These are phyloP conservation scores for Mucor mucedo DNA, from an alignment of 371 early-diverging fungal species.

Conservation along the genomic window DNA sequence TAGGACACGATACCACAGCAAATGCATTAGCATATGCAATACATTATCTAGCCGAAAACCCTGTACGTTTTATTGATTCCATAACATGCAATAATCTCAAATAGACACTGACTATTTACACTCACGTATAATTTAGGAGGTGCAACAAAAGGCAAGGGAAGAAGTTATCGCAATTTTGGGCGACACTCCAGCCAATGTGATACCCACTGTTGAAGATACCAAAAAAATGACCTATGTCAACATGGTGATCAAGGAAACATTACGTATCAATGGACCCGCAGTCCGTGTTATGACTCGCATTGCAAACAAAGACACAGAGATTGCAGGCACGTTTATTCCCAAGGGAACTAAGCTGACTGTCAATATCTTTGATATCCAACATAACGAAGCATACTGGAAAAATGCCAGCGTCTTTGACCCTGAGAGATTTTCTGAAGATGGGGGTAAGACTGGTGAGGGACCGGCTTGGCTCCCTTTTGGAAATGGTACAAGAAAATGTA, in stretches of 20 bases:
- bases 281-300: constrained; percentile 12
- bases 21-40: constrained; percentile 32
- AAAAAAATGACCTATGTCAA: constrained; percentile 47
- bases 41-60: constrained; percentile 32
- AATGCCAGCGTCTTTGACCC: constrained; percentile 14
- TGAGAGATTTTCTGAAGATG: constrained; percentile 13
- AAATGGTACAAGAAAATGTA: constrained; percentile 34
- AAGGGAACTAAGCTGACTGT: constrained; percentile 46
- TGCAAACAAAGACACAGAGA: constrained; percentile 37
- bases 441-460: not conserved
- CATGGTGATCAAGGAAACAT: constrained; percentile 26
- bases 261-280: constrained; percentile 22
- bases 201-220: constrained; percentile 51
- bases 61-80: constrained; percentile 16
- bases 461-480: constrained; percentile 45
- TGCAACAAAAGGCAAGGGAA: constrained; percentile 53
- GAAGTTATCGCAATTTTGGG: constrained; percentile 59
- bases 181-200: constrained; percentile 36
- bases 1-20: constrained; percentile 28
- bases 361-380: constrained; percentile 41
- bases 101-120: not conserved
- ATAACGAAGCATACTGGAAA: constrained; percentile 36
- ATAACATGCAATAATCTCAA: not conserved
- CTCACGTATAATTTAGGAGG: constrained; percentile 20
- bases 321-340: constrained; percentile 51